Percentiles rank a stretch among this genome's conserved stretches.
phyloP scores from a whole-genome alignment of 768 basidiomycete species.

The Macrolepiota dolichaula region DNA sequence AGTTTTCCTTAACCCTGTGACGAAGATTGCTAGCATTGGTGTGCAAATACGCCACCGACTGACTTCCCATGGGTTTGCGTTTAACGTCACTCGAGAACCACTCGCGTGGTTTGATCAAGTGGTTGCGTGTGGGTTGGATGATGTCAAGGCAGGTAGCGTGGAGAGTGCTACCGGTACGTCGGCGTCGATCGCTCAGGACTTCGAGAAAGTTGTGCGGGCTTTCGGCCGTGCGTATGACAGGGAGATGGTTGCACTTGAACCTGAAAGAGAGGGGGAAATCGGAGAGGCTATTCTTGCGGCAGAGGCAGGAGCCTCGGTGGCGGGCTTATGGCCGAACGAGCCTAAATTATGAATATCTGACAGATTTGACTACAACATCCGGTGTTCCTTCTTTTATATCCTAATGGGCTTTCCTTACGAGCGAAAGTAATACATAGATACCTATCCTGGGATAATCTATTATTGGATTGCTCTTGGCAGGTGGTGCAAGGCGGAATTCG shows the following conservation, averaged over 20 bases:
- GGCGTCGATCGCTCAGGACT: slow-evolving; percentile 46
- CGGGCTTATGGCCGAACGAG: slow-evolving; percentile 37
- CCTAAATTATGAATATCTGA: slow-evolving; percentile 16
- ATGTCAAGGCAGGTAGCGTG: slow-evolving; percentile 76
- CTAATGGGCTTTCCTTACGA: not conserved
- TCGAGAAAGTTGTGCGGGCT: slow-evolving; percentile 43
- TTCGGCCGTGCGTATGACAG: slow-evolving; percentile 49
- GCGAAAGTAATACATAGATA: not conserved
- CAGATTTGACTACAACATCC: not conserved
- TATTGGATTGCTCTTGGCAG: not conserved
- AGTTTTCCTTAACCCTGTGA: slow-evolving; percentile 75
- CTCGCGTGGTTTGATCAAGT: slow-evolving; percentile 82
- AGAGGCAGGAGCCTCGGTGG: slow-evolving; percentile 40
- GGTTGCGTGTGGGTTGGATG: slow-evolving; percentile 86
- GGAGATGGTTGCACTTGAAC: slow-evolving; percentile 41
- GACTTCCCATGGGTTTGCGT: slow-evolving; percentile 91
- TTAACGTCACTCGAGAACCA: slow-evolving; percentile 86
- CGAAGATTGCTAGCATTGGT: slow-evolving; percentile 94
- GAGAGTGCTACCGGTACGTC: slow-evolving; percentile 37
- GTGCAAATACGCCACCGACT: slow-evolving; percentile 94
- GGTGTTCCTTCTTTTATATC: not conserved
- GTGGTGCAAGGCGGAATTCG: no score
- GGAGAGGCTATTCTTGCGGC: slow-evolving; percentile 42
- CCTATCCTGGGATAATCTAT: not conserved
- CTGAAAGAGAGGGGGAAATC: slow-evolving; percentile 41